A percentile compares a stretch with the other conserved stretches of the same genome.
These are phyloP conservation scores for Chaetomium tenue DNA, from an alignment of 495 filamentous ascomycete genomes.

Conservation along the genomic window DNA sequence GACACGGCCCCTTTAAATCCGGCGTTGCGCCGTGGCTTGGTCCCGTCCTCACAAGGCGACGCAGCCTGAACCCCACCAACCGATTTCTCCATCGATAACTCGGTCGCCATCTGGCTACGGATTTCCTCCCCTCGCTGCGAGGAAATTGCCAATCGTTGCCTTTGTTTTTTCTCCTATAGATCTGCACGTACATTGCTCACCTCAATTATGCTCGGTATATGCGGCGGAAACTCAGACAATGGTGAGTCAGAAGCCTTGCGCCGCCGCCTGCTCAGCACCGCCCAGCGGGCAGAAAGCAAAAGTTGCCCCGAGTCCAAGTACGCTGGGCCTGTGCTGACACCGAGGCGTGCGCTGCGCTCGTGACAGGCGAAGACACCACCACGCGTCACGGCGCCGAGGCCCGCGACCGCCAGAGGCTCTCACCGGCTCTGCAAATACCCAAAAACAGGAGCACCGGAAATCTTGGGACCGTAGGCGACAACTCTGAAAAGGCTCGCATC, in stretches of 20 bases:
- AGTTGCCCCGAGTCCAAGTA: not conserved
- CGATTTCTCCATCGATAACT: constrained; percentile 18
- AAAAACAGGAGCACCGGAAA: constrained; percentile 65
- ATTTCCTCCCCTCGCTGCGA: constrained; percentile 1
- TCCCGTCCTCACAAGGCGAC: not conserved
- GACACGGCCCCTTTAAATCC: constrained; percentile 1
- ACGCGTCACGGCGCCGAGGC: constrained; percentile 40
- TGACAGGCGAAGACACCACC: constrained; percentile 44
- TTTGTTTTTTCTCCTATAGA: constrained; percentile 10
- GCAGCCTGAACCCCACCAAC: constrained; percentile 18
- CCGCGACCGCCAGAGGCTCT: constrained; percentile 34
- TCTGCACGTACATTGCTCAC: constrained; percentile 10
- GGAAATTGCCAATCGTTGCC: constrained; percentile 8
- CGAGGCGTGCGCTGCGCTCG: constrained; percentile 15
- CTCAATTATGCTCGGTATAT: constrained; percentile 51
- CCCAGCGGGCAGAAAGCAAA: not conserved
- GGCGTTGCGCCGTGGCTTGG: constrained; percentile 7
- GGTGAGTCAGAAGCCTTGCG: constrained; percentile 38
- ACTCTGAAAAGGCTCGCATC: constrained; percentile 45
- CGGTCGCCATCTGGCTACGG: constrained; percentile 9
- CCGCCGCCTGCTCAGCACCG: constrained; percentile 2
- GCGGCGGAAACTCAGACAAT: constrained; percentile 48
- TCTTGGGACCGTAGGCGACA: constrained; percentile 49
- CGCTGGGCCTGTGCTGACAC: constrained; percentile 27
- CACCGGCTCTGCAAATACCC: constrained; percentile 51